Evolutionary conservation across 2,329 filamentous ascomycete genomes (phyloP), one percentile per base, ranked within the genome.

Genomic region (Akanthomyces muscarius): DNA sequence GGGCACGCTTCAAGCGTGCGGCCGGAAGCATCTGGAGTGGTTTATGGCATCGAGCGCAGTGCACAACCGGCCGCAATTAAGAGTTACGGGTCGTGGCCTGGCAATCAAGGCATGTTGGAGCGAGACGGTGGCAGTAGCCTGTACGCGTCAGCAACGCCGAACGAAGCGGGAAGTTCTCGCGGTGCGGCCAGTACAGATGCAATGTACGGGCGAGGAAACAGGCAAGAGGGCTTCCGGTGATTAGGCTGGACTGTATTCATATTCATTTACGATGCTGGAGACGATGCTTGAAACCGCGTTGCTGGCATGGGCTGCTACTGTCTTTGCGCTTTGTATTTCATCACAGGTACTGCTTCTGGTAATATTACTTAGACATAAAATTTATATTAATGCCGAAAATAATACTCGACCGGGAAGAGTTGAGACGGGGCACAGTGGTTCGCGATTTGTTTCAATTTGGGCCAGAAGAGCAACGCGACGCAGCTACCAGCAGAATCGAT

Each of bases 1-100:
- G 73, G 76, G 30, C 75, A 80, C 65, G 70, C 81, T 63, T 75
- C 79, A 47, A 81, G 78, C 66, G 72, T 75, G 51, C 76, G 77
- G 45, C 75, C 78, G 21, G 76, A 78, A 36, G 68, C 66, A 25
- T 61, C 62, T 14, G 55, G 48, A n/a, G 41, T 63, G 11, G 8
- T 59, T 16, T 59, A 60, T 42, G 55, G 50, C 33, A 13, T 53
- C 28, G 62, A 63, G 38, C 54, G 52, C 30, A 50, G 30, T 16
- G 42, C 25, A 33, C 42, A 28, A 48, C 42, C 41, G 23, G 1
- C 50, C 4, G 52, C 30, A 23, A 44, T 50, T 4, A 51, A 51
- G 18, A 36, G 33, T 42, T 62, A 62, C 45, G 52, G 60, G 42
- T 2, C 44, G 44, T 62, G 60, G 60, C 10, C 44, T 28, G 36